phyloP scores from a whole-genome alignment of 352 stramenopile species.

The Globisporangium mamillatum region DNA sequence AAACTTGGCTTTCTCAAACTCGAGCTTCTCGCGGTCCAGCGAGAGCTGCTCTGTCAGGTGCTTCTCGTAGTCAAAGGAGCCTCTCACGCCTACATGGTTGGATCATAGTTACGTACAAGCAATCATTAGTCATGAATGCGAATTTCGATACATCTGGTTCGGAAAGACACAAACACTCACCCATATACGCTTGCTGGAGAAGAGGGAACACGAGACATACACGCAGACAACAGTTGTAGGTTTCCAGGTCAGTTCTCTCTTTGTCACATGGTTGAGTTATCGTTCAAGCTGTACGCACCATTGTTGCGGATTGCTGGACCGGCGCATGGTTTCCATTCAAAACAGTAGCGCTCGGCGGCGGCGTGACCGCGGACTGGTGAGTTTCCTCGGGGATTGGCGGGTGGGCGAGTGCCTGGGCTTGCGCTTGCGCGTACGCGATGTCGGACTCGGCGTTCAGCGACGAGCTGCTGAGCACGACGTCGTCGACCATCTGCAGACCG shows the following conservation, averaged over 20 bases:
- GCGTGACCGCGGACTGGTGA: neutral
- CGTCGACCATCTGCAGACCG: constrained; percentile 60
- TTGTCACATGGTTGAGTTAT: neutral
- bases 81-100: constrained; percentile 23
- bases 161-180: constrained; percentile 20
- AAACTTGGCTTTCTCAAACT: constrained; percentile 71
- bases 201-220: neutral
- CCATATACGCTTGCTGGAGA: constrained; percentile 9
- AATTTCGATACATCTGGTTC: neutral
- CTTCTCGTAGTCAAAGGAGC: constrained; percentile 74
- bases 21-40: constrained; percentile 65
- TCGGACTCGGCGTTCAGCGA: constrained; percentile 50
- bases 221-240: neutral
- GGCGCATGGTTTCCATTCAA: neutral
- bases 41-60: constrained; percentile 68
- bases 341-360: neutral
- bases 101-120: neutral
- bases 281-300: constrained; percentile 18
- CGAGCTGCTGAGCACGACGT: constrained; percentile 63
- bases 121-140: neutral
- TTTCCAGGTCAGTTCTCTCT: neutral
- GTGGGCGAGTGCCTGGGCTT: constrained; percentile 37
- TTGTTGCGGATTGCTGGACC: neutral
- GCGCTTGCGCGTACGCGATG: constrained; percentile 56
- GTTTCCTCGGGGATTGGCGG: constrained; percentile 20